Conservation (phyloP, 768 basidiomycete genomes). For the Solioccasus polychromus region DNA sequence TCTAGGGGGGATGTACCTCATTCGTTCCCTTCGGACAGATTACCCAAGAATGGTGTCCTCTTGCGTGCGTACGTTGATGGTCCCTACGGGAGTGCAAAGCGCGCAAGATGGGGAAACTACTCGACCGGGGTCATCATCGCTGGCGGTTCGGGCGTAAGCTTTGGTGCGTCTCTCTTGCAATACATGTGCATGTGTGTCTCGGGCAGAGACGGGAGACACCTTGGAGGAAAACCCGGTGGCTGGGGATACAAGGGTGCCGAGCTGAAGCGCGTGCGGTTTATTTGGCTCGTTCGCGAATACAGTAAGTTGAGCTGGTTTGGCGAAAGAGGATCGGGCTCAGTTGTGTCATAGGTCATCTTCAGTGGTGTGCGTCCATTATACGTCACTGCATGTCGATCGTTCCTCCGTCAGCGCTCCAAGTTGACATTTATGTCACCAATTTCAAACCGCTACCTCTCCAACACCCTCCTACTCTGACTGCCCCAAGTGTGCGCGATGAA, state of each 20-base stretch:
- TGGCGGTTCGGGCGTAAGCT: constrained; percentile 77
- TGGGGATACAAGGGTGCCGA: constrained; percentile 39
- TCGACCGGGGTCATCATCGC: constrained; percentile 61
- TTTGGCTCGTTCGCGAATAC: constrained; percentile 78
- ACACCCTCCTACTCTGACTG: constrained; percentile 4
- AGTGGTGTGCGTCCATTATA: constrained; percentile 70
- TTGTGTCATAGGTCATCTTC: constrained; percentile 54
- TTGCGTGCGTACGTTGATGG: constrained; percentile 61
- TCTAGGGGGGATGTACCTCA: constrained; percentile 25
- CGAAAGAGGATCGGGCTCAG: background rate
- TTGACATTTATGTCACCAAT: constrained; percentile 76
- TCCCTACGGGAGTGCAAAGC: constrained; percentile 63
- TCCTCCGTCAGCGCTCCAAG: constrained; percentile 45
- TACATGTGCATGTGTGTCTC: constrained; percentile 58
- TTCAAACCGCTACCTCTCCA: constrained; percentile 33
- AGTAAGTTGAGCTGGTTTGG: constrained; percentile 40
- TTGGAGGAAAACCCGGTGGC: constrained; percentile 47
- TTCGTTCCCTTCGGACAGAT: background rate
- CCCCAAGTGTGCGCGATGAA: constrained; percentile 19
- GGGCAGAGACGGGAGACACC: constrained; percentile 46
- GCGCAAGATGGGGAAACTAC: constrained; percentile 57
- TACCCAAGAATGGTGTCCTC: constrained; percentile 48
- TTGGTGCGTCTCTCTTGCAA: constrained; percentile 63
- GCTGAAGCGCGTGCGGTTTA: constrained; percentile 60
- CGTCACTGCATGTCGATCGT: constrained; percentile 60